phyloP scores from a whole-genome alignment of 1,284 basidiomycete genomes.

The Cystobasidium sp. region DNA sequence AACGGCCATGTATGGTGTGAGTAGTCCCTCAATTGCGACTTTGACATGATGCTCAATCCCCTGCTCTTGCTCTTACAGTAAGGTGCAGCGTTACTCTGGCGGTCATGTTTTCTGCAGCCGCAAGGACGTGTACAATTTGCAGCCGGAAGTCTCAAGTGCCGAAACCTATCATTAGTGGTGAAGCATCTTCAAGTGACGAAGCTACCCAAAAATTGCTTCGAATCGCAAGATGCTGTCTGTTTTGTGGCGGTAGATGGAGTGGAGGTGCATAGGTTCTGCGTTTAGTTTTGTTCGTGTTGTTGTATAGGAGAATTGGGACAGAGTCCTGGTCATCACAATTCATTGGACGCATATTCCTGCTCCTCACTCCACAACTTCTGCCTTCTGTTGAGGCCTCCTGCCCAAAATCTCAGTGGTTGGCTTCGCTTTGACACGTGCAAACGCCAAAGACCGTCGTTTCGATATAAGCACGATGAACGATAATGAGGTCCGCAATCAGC shows the following conservation, averaged over 20 bases:
- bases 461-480: conserved; percentile 16
- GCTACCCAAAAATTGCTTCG: conserved; percentile 14
- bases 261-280: background rate
- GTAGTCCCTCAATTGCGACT: background rate
- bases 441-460: no score
- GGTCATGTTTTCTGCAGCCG: conserved; percentile 21
- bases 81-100: conserved; percentile 29
- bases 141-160: conserved; percentile 28
- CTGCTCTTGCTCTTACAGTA: background rate
- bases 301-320: background rate
- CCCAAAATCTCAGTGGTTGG: no score
- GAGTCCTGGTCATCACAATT: no score
- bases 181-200: background rate
- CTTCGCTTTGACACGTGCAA: no score
- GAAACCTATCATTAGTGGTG: background rate
- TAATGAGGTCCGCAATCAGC: conserved; percentile 36
- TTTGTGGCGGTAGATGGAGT: conserved; percentile 40
- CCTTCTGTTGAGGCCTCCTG: no score
- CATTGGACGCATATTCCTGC: no score
- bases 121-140: conserved; percentile 32
- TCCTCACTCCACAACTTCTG: no score
- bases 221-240: conserved; percentile 30
- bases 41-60: no score
- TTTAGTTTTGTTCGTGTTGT: background rate
- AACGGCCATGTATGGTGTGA: conserved; percentile 41